Base-by-base conservation (phyloP, 192 early-diverging fungal genomes). In the Entomortierella chlamydospora region DNA sequence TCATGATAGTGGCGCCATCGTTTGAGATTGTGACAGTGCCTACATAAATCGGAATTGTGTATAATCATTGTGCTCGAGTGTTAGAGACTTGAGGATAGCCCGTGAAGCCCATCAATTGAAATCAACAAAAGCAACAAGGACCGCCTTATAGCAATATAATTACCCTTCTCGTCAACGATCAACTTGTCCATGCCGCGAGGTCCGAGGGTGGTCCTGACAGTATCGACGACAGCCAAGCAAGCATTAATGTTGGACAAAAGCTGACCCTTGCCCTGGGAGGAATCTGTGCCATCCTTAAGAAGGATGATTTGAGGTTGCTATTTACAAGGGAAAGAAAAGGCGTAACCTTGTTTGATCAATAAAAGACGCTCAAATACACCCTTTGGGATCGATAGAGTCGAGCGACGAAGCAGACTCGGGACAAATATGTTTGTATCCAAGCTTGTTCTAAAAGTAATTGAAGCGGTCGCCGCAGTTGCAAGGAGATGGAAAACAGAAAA, bases 171-270 rank as follows among this genome's bases (percentile, higher is more conserved):
- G 78, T 98, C 96, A 50, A 98, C 96, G 66, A 99, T 98, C 53
- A 99, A 87, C 87, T 99, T 99, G 83, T 99, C 98, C 98, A 99
- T 99, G 60, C 98, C 98, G 62, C 97, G 90, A 37, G 98, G 98
- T 49, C 98, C 98, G 39, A 99, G 90, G 26, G 98, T 98, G 7
- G 97, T 98, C 68, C 95, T 90, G 72, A 99, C 93, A 57, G 91
- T 95, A 81, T 99, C 98, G 64, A 96, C 96, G 56, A 98, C 91
- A 30, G 96, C 96, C 64, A 94, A 70, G 79, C 96, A 97, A 58
- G 98, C 97, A 62, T 95, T 95, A 72, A 99, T 97, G 85, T 99
- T 99, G 69, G 97, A 98, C 61, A 99, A 86, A 57, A 99, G 93
- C 83, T 99, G 98, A 39, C 95, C 94, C 78, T 93, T 95, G 55